Evolutionary conservation across 2,329 filamentous ascomycete species (phyloP).

Genomic region (Fusarium citri): DNA sequence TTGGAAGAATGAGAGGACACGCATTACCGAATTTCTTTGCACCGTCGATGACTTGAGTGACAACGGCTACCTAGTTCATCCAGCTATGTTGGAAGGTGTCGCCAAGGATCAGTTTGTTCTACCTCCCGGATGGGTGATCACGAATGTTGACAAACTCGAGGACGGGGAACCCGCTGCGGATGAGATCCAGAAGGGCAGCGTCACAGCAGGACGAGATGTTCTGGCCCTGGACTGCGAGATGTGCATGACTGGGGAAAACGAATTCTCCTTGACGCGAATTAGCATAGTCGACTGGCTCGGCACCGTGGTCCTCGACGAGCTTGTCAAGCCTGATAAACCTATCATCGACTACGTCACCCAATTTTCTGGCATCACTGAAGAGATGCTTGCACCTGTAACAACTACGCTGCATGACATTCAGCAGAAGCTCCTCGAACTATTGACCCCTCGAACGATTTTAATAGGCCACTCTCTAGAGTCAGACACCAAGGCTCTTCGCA

Average conservation of each 20-base stretch:
- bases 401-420: constrained; percentile 89
- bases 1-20: constrained; percentile 80
- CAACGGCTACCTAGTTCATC: constrained; percentile 87
- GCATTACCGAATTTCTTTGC: constrained; percentile 83
- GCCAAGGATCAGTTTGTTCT: constrained; percentile 63
- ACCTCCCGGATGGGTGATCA: constrained; percentile 86
- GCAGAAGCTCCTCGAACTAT: constrained; percentile 74
- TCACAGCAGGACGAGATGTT: constrained; percentile 83
- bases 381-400: constrained; percentile 83
- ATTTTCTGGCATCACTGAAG: constrained; percentile 91
- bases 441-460: constrained; percentile 79
- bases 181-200: constrained; percentile 81
- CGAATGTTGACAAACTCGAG: constrained; percentile 72
- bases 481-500: constrained; percentile 83
- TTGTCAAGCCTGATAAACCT: constrained; percentile 90
- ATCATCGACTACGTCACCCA: constrained; percentile 93
- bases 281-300: constrained; percentile 91
- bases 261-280: constrained; percentile 88
- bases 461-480: constrained; percentile 86
- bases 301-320: constrained; percentile 82
- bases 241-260: constrained; percentile 85
- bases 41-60: constrained; percentile 79
- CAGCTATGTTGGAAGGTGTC: constrained; percentile 74
- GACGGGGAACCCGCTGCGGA: constrained; percentile 75
- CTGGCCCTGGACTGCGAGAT: constrained; percentile 96